These are phyloP conservation scores for Theobroma grandiflorum DNA, from an alignment of 441 rosid genomes.

Conservation along the genomic window DNA sequence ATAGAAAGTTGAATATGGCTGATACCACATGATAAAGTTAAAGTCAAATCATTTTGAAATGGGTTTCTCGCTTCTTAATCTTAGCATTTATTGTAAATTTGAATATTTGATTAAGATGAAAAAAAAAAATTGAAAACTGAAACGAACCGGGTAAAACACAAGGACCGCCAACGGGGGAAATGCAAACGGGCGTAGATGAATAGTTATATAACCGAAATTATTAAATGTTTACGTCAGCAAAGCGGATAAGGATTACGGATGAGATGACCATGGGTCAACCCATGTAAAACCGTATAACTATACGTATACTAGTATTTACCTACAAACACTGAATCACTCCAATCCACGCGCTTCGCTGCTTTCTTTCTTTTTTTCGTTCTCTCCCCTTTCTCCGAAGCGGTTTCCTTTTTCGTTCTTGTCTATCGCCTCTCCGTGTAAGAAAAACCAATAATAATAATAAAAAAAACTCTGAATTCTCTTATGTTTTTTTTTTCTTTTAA, in stretches of 20 bases:
- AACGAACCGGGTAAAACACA: no score
- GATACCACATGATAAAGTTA: no score
- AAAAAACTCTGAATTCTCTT: neutral
- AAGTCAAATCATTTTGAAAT: no score
- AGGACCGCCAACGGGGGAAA: no score
- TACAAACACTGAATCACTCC: neutral
- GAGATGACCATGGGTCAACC: neutral
- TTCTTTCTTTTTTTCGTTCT: neutral
- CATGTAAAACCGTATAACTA: neutral
- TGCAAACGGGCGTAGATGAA: no score
- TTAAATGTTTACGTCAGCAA: neutral
- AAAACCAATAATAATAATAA: neutral
- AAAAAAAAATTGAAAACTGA: no score
- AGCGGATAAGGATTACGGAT: constrained; percentile 8
- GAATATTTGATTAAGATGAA: no score
- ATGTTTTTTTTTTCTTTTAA: neutral
- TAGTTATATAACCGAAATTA: no score
- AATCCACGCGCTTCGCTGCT: neutral
- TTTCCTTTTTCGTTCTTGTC: neutral
- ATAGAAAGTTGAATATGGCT: no score
- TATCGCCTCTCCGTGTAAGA: neutral
- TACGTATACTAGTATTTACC: neutral
- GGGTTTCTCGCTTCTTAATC: no score
- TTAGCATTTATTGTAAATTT: no score
- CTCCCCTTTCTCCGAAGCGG: neutral